A percentile compares a stretch with the other conserved stretches of the same genome.
These are phyloP conservation scores for Nothophaeocryptopus gaeumannii DNA, from an alignment of 2,329 filamentous ascomycete genomes.

Conservation along the genomic window DNA sequence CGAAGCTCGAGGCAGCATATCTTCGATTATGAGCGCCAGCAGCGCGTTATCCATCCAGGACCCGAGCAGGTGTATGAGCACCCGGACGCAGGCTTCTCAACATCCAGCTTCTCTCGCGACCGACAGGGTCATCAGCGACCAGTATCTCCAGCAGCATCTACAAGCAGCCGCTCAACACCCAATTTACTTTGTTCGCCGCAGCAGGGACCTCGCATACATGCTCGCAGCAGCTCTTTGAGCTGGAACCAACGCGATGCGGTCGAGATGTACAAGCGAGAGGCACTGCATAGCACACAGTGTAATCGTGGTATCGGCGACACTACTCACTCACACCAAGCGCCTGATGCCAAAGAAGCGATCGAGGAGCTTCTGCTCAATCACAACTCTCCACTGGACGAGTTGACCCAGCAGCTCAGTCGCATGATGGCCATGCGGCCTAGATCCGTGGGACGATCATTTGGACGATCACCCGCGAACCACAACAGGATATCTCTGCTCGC, in stretches of 20 bases:
- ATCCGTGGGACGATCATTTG: conserved; percentile 28
- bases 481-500: conserved; percentile 22
- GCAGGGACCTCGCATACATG: conserved; percentile 9
- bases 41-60: no score
- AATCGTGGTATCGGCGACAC: no score
- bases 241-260: conserved; percentile 6
- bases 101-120: no score
- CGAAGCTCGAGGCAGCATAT: conserved; percentile 17
- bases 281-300: no score
- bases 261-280: no score
- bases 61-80: no score
- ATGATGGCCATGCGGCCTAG: conserved; percentile 24
- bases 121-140: background rate
- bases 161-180: conserved; percentile 25
- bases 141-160: conserved; percentile 11
- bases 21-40: no score
- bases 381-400: conserved; percentile 33
- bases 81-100: no score
- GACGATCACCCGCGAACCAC: conserved; percentile 14
- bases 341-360: no score
- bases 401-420: conserved; percentile 31
- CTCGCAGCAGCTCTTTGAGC: conserved; percentile 23
- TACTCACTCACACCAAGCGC: background rate
- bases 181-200: conserved; percentile 16
- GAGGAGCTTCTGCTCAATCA: conserved; percentile 17